These are phyloP conservation scores for Xylariaceae sp. DNA, from an alignment of 2,329 filamentous ascomycete species.

Conservation along the genomic window DNA sequence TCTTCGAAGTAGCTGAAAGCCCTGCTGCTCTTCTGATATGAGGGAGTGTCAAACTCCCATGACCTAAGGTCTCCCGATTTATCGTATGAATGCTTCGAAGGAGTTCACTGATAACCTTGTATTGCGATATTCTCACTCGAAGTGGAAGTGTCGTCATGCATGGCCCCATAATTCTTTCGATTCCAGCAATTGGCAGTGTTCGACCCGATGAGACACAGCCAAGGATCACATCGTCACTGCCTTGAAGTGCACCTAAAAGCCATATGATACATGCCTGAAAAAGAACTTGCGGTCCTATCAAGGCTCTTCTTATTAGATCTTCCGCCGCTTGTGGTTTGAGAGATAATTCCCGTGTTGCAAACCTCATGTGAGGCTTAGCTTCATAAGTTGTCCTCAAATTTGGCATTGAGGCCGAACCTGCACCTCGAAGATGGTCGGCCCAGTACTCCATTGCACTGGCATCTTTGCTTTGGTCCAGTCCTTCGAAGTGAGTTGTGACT, in stretches of 20 bases:
- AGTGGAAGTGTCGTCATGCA: slow-evolving; percentile 75
- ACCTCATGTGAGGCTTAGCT: slow-evolving; percentile 26
- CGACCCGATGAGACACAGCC: slow-evolving; percentile 82
- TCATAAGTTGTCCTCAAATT: slow-evolving; percentile 48
- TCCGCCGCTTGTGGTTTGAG: slow-evolving; percentile 36
- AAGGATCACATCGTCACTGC: slow-evolving; percentile 64
- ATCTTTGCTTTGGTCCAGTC: slow-evolving; percentile 25
- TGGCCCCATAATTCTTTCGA: slow-evolving; percentile 76
- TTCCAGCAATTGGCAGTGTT: slow-evolving; percentile 64
- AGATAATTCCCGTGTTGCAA: slow-evolving; percentile 31
- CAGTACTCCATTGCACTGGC: slow-evolving; percentile 62
- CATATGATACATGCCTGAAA: slow-evolving; percentile 72
- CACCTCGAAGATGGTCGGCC: slow-evolving; percentile 61
- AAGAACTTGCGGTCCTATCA: slow-evolving; percentile 64
- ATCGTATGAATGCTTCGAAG: slow-evolving; percentile 60
- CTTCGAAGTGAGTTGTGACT: slow-evolving; percentile 48
- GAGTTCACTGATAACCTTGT: slow-evolving; percentile 56
- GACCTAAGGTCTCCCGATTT: slow-evolving; percentile 64
- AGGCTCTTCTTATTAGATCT: slow-evolving; percentile 37
- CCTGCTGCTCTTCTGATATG: slow-evolving; percentile 65
- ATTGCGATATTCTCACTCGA: slow-evolving; percentile 56
- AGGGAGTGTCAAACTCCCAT: slow-evolving; percentile 62
- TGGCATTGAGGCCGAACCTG: slow-evolving; percentile 55
- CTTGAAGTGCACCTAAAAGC: slow-evolving; percentile 63
- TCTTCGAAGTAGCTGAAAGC: slow-evolving; percentile 49